phyloP scores from a whole-genome alignment of 176 grass and related monocot genomes.

The Oryza punctata region DNA sequence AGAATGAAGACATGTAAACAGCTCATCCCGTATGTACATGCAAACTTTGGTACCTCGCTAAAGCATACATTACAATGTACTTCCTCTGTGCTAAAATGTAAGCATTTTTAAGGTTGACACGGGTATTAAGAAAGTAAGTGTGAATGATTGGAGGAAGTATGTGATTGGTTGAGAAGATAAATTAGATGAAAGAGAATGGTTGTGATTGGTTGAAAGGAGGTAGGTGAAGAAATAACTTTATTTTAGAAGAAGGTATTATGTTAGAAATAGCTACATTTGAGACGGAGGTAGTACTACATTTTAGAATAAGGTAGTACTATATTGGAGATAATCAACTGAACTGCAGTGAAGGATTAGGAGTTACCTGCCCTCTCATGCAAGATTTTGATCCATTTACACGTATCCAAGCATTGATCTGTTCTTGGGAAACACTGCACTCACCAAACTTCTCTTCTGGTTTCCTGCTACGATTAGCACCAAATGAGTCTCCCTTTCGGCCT shows the following conservation, averaged over 20 bases:
- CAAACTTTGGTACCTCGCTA: not conserved
- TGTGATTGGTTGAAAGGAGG: no score
- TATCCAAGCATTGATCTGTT: conserved; percentile 93
- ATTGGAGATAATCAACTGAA: not conserved
- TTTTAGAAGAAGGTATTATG: no score
- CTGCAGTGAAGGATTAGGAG: conserved; percentile 8
- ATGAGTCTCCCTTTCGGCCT: conserved; percentile 60
- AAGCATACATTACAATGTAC: not conserved
- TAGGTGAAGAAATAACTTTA: no score
- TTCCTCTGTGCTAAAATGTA: no score
- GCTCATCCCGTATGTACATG: conserved; percentile 9
- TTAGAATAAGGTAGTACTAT: no score
- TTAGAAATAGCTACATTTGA: no score
- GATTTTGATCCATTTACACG: conserved; percentile 82
- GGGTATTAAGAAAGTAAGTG: no score
- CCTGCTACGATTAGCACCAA: conserved; percentile 35
- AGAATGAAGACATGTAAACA: conserved; percentile 36
- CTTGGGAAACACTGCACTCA: conserved; percentile 76
- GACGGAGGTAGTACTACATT: no score
- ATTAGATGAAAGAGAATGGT: no score
- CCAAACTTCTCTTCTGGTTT: conserved; percentile 39
- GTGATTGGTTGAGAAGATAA: no score
- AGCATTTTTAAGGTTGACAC: no score
- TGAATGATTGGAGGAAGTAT: no score
- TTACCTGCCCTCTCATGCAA: conserved; percentile 45